Conservation (phyloP, 2,329 filamentous ascomycete species). For the Magnaporthiopsis incrustans region DNA sequence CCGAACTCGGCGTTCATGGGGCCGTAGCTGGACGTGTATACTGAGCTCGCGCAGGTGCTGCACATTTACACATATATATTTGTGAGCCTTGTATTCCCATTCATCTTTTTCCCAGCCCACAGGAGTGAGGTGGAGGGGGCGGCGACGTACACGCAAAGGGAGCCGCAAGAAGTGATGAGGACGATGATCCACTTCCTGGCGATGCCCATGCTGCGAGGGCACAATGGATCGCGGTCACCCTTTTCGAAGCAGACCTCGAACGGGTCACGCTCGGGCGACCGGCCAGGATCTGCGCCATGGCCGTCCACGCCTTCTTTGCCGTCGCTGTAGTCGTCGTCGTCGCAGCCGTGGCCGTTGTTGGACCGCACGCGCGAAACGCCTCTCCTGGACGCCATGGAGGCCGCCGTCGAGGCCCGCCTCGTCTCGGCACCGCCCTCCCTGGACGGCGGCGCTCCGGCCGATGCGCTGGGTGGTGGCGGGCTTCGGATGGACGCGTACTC, state of each 20-base stretch:
- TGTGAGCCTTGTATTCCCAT: no score
- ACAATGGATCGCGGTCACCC: slow-evolving; percentile 61
- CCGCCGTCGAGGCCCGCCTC: no score
- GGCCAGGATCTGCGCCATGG: neutral
- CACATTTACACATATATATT: no score
- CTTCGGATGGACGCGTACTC: slow-evolving; percentile 17
- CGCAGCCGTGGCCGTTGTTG: slow-evolving; percentile 36
- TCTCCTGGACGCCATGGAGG: slow-evolving; percentile 3
- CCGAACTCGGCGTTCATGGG: slow-evolving; percentile 71
- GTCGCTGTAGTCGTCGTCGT: slow-evolving; percentile 22
- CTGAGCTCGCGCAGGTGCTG: slow-evolving; percentile 57
- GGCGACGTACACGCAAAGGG: slow-evolving; percentile 72
- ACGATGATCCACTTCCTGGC: slow-evolving; percentile 75
- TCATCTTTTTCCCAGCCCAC: neutral
- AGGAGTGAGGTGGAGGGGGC: no score
- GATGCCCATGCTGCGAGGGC: slow-evolving; percentile 60
- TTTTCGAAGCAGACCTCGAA: slow-evolving; percentile 68
- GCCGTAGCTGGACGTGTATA: slow-evolving; percentile 76
- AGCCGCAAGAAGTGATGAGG: slow-evolving; percentile 62
- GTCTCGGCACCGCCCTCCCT: neutral
- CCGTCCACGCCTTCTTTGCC: slow-evolving; percentile 8
- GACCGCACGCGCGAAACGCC: slow-evolving; percentile 26
- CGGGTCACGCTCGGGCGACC: slow-evolving; percentile 26
- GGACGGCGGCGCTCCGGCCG: no score
- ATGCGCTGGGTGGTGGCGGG: neutral